Evolutionary conservation across 805 yeast genomes (phyloP).

Genomic region (Ogataea populi-albae): DNA sequence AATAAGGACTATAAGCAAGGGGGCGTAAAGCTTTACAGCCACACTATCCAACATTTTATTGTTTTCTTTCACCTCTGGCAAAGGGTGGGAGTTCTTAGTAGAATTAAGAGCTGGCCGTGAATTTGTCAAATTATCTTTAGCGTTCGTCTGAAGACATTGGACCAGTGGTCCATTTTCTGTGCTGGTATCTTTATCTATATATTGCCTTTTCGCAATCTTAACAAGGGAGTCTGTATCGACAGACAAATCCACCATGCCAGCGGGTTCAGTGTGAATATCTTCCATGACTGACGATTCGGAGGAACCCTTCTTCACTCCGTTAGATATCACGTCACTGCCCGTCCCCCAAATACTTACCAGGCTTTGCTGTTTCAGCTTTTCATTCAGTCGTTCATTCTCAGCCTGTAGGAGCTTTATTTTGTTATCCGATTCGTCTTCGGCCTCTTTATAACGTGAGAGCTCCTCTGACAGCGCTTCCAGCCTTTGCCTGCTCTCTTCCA

Average conservation of each 20-base stretch:
- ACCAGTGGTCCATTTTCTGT: no score
- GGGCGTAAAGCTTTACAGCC: neutral
- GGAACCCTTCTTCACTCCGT: neutral
- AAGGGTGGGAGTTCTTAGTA: no score
- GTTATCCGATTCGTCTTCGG: conserved; percentile 6
- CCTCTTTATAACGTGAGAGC: conserved; percentile 6
- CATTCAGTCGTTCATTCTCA: conserved; percentile 6
- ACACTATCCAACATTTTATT: no score
- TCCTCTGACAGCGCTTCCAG: conserved; percentile 4
- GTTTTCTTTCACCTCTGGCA: no score
- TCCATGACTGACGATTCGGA: neutral
- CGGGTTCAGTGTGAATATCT: no score
- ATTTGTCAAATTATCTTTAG: no score
- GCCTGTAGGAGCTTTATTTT: conserved; percentile 1
- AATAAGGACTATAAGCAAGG: neutral
- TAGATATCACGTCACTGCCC: no score
- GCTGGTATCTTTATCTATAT: conserved; percentile 1
- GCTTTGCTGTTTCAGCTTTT: no score
- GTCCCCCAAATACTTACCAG: no score
- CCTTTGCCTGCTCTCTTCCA: conserved; percentile 3
- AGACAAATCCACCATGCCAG: neutral
- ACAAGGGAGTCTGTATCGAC: conserved; percentile 1
- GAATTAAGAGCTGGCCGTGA: no score
- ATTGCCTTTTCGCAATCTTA: conserved; percentile 1
- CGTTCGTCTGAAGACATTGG: no score